phyloP scores from a whole-genome alignment of 768 basidiomycete genomes.

The Crepidotus variabilis region DNA sequence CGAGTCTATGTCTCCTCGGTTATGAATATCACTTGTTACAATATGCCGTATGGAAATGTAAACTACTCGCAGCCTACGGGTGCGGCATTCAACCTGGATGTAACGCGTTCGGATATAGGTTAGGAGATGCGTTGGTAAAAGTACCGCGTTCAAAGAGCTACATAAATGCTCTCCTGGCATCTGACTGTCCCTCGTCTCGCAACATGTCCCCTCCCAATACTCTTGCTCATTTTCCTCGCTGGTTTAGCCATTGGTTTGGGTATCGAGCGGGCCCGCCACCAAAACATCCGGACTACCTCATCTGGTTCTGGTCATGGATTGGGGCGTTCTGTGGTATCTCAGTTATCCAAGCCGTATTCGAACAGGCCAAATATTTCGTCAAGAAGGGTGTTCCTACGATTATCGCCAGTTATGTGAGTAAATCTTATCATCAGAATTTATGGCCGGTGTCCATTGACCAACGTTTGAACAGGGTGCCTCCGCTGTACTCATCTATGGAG shows the following conservation, averaged over 20 bases:
- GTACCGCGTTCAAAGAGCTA: no score
- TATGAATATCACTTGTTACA: no score
- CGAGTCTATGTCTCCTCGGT: no score
- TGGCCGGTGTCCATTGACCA: not conserved
- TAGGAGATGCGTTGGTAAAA: no score
- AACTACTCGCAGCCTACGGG: no score
- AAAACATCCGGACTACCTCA: conserved; percentile 27
- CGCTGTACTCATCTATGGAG: conserved; percentile 52
- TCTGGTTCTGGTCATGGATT: conserved; percentile 52
- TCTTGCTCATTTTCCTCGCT: conserved; percentile 28
- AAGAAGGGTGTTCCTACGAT: conserved; percentile 42
- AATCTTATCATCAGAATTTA: not conserved
- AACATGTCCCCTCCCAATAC: conserved; percentile 17
- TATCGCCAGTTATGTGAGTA: conserved; percentile 44
- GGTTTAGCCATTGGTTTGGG: conserved; percentile 42
- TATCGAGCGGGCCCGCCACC: conserved; percentile 34
- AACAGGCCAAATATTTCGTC: conserved; percentile 44
- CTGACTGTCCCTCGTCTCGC: not conserved
- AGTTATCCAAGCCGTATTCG: conserved; percentile 46
- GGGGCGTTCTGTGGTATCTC: conserved; percentile 49
- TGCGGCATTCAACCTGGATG: no score
- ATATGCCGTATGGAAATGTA: no score
- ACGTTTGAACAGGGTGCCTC: conserved; percentile 42
- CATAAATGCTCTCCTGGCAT: not conserved
- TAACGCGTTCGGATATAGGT: no score